phyloP scores from a whole-genome alignment of 2,329 filamentous ascomycete species.

The Cryphonectria nitschkei region DNA sequence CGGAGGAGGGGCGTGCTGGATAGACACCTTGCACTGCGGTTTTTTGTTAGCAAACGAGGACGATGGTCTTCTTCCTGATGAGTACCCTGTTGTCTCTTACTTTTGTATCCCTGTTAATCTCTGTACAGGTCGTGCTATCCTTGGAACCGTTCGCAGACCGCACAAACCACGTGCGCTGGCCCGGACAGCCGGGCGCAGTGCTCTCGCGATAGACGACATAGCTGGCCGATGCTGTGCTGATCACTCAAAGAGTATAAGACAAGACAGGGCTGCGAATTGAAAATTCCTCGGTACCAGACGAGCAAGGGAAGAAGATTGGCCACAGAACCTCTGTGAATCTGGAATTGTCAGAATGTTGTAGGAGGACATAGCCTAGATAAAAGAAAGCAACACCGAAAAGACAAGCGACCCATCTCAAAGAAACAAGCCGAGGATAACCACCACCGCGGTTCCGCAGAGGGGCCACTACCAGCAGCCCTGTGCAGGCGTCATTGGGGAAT shows the following conservation, averaged over 20 bases:
- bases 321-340: too few species aligned
- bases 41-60: constrained; percentile 5
- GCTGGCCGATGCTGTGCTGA: constrained; percentile 14
- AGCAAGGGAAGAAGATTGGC: background rate
- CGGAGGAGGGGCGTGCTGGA: constrained; percentile 62
- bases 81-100: constrained; percentile 33
- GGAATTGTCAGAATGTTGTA: background rate
- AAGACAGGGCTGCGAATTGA: too few species aligned
- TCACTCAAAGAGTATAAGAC: background rate
- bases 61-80: constrained; percentile 2
- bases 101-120: constrained; percentile 34
- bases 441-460: constrained; percentile 20
- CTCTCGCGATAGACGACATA: constrained; percentile 56
- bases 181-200: constrained; percentile 55
- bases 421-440: constrained; percentile 38
- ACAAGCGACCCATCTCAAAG: constrained; percentile 4
- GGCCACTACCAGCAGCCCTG: background rate
- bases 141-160: constrained; percentile 36
- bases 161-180: constrained; percentile 44
- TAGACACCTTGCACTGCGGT: constrained; percentile 53
- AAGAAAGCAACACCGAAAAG: constrained; percentile 20
- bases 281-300: background rate
- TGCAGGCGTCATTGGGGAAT: constrained; percentile 25
- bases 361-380: constrained; percentile 22
- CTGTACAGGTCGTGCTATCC: constrained; percentile 31